Base-by-base conservation (phyloP, 2,329 filamentous ascomycete species). In the Botrytis cinerea region DNA sequence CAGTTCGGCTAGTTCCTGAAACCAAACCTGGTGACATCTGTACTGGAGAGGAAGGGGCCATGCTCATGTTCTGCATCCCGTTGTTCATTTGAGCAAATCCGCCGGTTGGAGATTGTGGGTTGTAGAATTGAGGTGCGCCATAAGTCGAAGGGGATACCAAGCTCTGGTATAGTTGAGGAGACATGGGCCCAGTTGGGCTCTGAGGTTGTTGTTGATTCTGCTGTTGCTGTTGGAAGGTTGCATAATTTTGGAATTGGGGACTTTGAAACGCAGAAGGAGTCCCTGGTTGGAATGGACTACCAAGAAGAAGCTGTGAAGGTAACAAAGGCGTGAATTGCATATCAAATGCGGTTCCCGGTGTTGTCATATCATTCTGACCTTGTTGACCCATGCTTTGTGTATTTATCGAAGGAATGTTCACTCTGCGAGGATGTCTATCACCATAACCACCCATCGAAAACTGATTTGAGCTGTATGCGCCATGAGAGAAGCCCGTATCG, bases 281-380 rank as follows among this genome's bases (percentile, higher is more conserved):
- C 60, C 95, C 96, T 22, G 96, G 94, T 84, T 98, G 96, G 84
- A 98, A 98, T 28, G 96, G 96, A 83, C 94, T 98, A 66, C 96
- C 96, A 69, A 98, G 91, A 40, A 99, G 90, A 79, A 99, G 87
- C 84, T 98, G 94, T 48, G 95, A 98, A 51, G 96, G 96, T 54
- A 99, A 89, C 77, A 99, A 88, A 77, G 96, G 95, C 18, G 96
- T 98, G 84, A 98, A 98, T 84, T 98, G 96, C 95, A 98, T 98
- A 81, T 98, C 96, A 81, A 94, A 97, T 61, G 89, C 94, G 70
- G 94, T 95, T 61, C 93, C 94, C 25, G 96, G 95, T 38, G 93
- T 95, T 77, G 92, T 87, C 89, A 97, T 90, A 77, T 97, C 94
- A 79, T 87, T 88, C 74, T 86, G 84, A 71, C 83, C 84, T 68